These are phyloP conservation scores for Mortierella sp. DNA, from an alignment of 371 early-diverging fungal genomes.

Conservation along the genomic window DNA sequence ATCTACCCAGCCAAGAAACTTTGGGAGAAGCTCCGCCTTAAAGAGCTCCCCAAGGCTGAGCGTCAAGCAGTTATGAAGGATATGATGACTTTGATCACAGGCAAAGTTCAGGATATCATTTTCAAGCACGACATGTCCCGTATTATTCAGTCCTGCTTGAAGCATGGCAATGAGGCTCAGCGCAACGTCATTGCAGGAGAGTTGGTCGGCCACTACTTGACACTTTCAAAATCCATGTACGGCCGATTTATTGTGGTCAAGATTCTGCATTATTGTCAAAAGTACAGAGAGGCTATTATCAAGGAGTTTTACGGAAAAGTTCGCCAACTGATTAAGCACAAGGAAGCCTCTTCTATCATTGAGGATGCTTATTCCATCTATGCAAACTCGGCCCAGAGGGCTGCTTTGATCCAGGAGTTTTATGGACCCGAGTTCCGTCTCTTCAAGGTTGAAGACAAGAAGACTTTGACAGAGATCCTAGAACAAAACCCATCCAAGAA, in stretches of 20 bases:
- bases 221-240: slow-evolving; percentile 85
- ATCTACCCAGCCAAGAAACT: slow-evolving; percentile 81
- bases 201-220: slow-evolving; percentile 80
- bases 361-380: slow-evolving; percentile 89
- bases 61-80: slow-evolving; percentile 76
- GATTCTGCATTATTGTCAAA: slow-evolving; percentile 82
- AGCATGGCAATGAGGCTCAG: slow-evolving; percentile 87
- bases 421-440: slow-evolving; percentile 93
- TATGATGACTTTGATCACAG: slow-evolving; percentile 86
- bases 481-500: slow-evolving; percentile 81
- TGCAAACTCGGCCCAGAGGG: slow-evolving; percentile 83
- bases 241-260: slow-evolving; percentile 91
- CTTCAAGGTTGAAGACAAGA: slow-evolving; percentile 76
- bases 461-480: slow-evolving; percentile 77
- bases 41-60: slow-evolving; percentile 74
- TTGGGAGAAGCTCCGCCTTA: slow-evolving; percentile 91
- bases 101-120: slow-evolving; percentile 89
- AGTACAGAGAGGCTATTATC: slow-evolving; percentile 79
- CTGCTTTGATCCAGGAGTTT: slow-evolving; percentile 88
- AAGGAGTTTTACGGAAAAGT: slow-evolving; percentile 87
- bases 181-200: slow-evolving; percentile 85
- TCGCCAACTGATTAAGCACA: slow-evolving; percentile 77
- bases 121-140: slow-evolving; percentile 98
- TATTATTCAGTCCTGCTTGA: slow-evolving; percentile 92
- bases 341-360: slow-evolving; percentile 85